Evolutionary conservation across 2,329 filamentous ascomycete genomes (phyloP).

Genomic region (Helicocarpus griseus): DNA sequence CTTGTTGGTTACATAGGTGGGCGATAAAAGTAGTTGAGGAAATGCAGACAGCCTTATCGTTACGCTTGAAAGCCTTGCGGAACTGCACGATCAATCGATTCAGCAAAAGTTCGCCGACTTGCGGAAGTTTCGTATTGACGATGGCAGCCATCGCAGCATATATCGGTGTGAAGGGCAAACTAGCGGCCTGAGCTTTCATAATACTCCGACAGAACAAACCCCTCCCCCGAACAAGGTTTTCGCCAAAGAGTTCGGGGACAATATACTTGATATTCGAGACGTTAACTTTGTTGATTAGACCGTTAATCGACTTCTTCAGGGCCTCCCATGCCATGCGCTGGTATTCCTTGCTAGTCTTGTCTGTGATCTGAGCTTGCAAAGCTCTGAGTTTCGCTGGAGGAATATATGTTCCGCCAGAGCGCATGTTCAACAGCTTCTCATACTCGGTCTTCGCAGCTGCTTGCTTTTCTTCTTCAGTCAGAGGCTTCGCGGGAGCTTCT

Average conservation of each 20-base stretch:
- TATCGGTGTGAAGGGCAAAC: slow-evolving; percentile 90
- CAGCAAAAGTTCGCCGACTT: slow-evolving; percentile 83
- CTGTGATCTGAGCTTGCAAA: slow-evolving; percentile 91
- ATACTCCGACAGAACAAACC: slow-evolving; percentile 92
- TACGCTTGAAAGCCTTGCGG: slow-evolving; percentile 87
- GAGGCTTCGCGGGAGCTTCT: slow-evolving; percentile 40
- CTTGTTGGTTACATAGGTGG: slow-evolving; percentile 91
- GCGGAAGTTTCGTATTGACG: slow-evolving; percentile 93
- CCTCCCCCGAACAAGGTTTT: slow-evolving; percentile 84
- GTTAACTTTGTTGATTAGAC: slow-evolving; percentile 98
- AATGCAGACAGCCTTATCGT: slow-evolving; percentile 92
- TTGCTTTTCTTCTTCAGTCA: slow-evolving; percentile 73
- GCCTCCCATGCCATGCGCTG: slow-evolving; percentile 99
- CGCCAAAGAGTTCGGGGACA: slow-evolving; percentile 87
- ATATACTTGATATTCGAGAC: slow-evolving; percentile 97
- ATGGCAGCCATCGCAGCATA: slow-evolving; percentile 94
- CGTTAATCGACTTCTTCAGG: slow-evolving; percentile 97
- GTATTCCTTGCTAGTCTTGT: slow-evolving; percentile 92
- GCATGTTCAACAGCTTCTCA: slow-evolving; percentile 81
- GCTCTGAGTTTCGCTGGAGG: slow-evolving; percentile 83
- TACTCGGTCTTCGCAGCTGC: slow-evolving; percentile 85
- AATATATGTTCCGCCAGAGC: slow-evolving; percentile 93
- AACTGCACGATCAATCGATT: slow-evolving; percentile 84
- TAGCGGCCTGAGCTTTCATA: slow-evolving; percentile 96
- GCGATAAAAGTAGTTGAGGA: slow-evolving; percentile 91